These are phyloP conservation scores for Panaeolus papilionaceus DNA, from an alignment of 768 basidiomycete species.

Conservation along the genomic window DNA sequence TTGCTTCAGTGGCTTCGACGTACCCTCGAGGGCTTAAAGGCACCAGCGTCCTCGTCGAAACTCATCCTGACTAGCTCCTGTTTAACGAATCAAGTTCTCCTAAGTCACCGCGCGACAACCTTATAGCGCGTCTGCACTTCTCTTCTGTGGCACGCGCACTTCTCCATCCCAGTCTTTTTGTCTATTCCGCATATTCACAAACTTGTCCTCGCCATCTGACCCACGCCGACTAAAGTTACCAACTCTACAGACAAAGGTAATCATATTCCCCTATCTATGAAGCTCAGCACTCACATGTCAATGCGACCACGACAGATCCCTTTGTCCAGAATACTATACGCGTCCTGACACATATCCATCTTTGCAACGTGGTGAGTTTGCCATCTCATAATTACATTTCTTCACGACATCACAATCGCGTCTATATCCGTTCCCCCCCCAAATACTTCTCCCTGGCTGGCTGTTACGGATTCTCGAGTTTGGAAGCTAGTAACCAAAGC, in stretches of 20 bases:
- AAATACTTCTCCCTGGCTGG: background rate
- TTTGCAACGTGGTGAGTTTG: conserved; percentile 1
- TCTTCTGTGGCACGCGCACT: too few relatives aligned
- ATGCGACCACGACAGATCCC: conserved; percentile 1
- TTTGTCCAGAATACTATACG: background rate
- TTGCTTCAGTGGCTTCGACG: background rate
- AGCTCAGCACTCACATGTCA: background rate
- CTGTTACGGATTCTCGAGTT: background rate
- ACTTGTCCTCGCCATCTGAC: background rate
- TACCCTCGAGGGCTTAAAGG: too few relatives aligned
- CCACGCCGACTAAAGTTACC: background rate
- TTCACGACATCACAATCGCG: background rate
- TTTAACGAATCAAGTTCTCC: too few relatives aligned
- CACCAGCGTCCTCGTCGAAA: too few relatives aligned
- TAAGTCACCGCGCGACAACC: too few relatives aligned
- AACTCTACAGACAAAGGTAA: background rate
- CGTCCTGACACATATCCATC: background rate
- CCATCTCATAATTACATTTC: background rate
- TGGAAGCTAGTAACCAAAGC: background rate
- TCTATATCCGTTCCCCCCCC: background rate
- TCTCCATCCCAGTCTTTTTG: background rate
- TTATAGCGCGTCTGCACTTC: too few relatives aligned
- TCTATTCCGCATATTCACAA: background rate
- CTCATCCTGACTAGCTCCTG: too few relatives aligned
- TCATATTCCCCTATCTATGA: background rate